Evolutionary conservation across 192 early-diverging fungal genomes (phyloP).

Genomic region (Lunasporangiospora selenospora): DNA sequence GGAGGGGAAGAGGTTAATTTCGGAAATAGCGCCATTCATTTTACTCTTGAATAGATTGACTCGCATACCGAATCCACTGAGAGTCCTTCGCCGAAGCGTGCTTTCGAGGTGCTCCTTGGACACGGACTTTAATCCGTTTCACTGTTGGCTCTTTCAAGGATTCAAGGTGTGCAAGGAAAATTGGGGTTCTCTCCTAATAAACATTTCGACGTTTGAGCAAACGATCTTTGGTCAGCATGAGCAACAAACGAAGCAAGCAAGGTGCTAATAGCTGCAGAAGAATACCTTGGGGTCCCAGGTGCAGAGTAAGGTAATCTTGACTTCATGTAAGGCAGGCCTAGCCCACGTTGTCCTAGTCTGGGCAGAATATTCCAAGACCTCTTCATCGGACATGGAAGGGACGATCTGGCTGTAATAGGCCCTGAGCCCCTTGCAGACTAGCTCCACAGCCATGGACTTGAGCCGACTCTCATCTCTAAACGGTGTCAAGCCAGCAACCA

Average conservation of each 20-base stretch:
- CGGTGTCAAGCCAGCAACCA: conserved; percentile 22
- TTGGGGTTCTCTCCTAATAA: conserved; percentile 8
- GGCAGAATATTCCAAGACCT: no score
- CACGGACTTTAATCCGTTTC: conserved; percentile 47
- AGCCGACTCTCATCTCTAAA: conserved; percentile 46
- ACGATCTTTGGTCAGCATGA: no score
- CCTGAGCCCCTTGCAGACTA: conserved; percentile 53
- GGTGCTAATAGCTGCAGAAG: conserved; percentile 15
- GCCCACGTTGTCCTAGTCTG: no score
- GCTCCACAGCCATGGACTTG: conserved; percentile 27
- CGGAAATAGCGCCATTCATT: no score
- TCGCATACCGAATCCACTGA: conserved; percentile 66
- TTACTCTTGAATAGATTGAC: no score
- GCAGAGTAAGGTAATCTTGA: conserved; percentile 64
- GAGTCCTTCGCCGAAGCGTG: conserved; percentile 72
- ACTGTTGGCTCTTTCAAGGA: conserved; percentile 11
- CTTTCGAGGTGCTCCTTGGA: conserved; percentile 60
- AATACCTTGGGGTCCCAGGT: conserved; percentile 60
- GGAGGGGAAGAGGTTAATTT: no score
- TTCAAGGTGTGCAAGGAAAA: conserved; percentile 35
- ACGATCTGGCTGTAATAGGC: conserved; percentile 51
- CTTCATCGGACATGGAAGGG: no score
- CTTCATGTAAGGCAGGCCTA: conserved; percentile 29
- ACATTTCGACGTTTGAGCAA: conserved; percentile 17
- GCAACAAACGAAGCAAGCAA: no score